Evolutionary conservation across 805 yeast genomes (phyloP).

Genomic region (Sugiyamaella qingdaonensis): DNA sequence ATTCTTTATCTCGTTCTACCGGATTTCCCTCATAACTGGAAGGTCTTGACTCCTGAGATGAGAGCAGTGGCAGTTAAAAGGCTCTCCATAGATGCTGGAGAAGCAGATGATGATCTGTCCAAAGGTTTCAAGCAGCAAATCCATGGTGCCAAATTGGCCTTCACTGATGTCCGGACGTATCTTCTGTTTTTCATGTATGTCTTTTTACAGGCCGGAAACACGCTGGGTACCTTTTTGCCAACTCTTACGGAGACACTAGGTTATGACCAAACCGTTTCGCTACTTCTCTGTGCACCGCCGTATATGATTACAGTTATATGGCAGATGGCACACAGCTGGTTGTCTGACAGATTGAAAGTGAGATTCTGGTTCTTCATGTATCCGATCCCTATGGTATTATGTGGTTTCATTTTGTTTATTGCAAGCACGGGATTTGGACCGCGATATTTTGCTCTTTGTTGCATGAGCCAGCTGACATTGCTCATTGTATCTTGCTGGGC

Average conservation of each 20-base stretch:
- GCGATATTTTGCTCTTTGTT: constrained; percentile 52
- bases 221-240: constrained; percentile 35
- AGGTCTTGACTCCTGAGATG: constrained; percentile 17
- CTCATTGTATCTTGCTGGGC: constrained; percentile 38
- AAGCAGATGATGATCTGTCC: constrained; percentile 10
- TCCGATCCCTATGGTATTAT: constrained; percentile 23
- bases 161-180: constrained; percentile 23
- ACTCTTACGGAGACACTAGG: constrained; percentile 44
- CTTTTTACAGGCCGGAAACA: constrained; percentile 18
- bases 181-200: constrained; percentile 16
- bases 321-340: constrained; percentile 44
- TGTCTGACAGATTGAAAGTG: constrained; percentile 51
- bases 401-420: background rate
- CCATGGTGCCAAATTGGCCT: constrained; percentile 14
- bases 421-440: constrained; percentile 49
- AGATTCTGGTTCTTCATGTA: constrained; percentile 27
- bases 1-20: constrained; percentile 41
- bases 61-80: constrained; percentile 12
- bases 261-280: constrained; percentile 40
- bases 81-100: constrained; percentile 11
- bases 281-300: constrained; percentile 46
- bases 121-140: background rate
- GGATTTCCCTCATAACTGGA: constrained; percentile 45
- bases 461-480: constrained; percentile 51
- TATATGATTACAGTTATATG: constrained; percentile 40